phyloP scores from a whole-genome alignment of 2,329 filamentous ascomycete species.

The Aspergillus glaucus region DNA sequence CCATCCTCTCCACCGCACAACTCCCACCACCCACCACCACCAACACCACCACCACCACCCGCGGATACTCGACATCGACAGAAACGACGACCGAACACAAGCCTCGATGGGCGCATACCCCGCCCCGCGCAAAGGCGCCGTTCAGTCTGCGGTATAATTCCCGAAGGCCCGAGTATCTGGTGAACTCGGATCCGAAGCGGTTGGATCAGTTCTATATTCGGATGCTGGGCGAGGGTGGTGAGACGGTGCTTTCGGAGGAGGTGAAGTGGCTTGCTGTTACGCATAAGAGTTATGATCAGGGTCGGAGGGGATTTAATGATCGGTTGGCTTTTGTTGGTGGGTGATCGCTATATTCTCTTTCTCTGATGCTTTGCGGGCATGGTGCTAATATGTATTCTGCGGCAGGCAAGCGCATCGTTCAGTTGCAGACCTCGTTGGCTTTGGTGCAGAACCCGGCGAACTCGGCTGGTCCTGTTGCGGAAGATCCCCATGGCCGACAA shows the following conservation, averaged over 20 bases:
- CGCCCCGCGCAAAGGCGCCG: slow-evolving; percentile 62
- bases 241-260: slow-evolving; percentile 75
- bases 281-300: slow-evolving; percentile 97
- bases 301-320: slow-evolving; percentile 89
- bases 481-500: slow-evolving; percentile 51
- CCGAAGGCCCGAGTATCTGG: slow-evolving; percentile 44
- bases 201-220: slow-evolving; percentile 72
- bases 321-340: slow-evolving; percentile 81
- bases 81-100: slow-evolving; percentile 27
- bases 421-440: slow-evolving; percentile 59
- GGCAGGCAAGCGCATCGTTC: slow-evolving; percentile 57
- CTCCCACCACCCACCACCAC: slow-evolving; percentile 2
- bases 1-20: slow-evolving; percentile 10
- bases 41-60: slow-evolving; percentile 13
- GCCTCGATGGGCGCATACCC: slow-evolving; percentile 67
- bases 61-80: slow-evolving; percentile 22
- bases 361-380: neutral
- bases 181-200: slow-evolving; percentile 68
- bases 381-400: slow-evolving; percentile 3
- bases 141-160: slow-evolving; percentile 41
- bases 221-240: slow-evolving; percentile 67
- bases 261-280: slow-evolving; percentile 95
- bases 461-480: slow-evolving; percentile 20
- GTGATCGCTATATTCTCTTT: slow-evolving; percentile 12
- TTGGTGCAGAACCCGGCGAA: slow-evolving; percentile 47